Conservation (phyloP, 441 rosid species). For the Kokia cookei region DNA sequence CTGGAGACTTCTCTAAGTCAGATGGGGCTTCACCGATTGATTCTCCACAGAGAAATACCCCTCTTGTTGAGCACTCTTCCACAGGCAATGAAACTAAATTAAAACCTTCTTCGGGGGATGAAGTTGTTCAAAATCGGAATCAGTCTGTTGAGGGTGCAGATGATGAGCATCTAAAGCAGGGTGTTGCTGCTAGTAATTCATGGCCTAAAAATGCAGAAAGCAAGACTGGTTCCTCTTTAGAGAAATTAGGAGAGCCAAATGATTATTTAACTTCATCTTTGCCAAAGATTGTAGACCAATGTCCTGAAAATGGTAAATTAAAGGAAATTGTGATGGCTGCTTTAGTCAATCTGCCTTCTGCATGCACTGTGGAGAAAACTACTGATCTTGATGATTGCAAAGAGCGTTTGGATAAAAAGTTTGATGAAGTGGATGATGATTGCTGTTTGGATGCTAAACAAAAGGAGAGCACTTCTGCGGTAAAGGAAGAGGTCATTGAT, state of each 20-base stretch:
- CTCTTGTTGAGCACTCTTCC: slow-evolving; percentile 30
- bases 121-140: slow-evolving; percentile 19
- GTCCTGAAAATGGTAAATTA: slow-evolving; percentile 32
- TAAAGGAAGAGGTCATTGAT: slow-evolving; percentile 22
- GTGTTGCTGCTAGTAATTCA: slow-evolving; percentile 13
- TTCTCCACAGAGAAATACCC: slow-evolving; percentile 43
- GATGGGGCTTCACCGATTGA: slow-evolving; percentile 45
- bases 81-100: slow-evolving; percentile 33
- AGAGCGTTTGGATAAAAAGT: slow-evolving; percentile 22
- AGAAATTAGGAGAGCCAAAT: slow-evolving; percentile 24
- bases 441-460: slow-evolving; percentile 16
- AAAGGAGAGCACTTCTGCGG: slow-evolving; percentile 12
- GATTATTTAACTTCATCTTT: slow-evolving; percentile 30
- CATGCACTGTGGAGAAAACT: slow-evolving; percentile 18
- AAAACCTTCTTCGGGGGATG: slow-evolving; percentile 26
- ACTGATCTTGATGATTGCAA: slow-evolving; percentile 19
- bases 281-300: slow-evolving; percentile 37
- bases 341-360: slow-evolving; percentile 13
- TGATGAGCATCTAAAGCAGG: slow-evolving; percentile 33
- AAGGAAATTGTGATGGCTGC: slow-evolving; percentile 20
- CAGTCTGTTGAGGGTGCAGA: slow-evolving; percentile 25
- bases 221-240: slow-evolving; percentile 18
- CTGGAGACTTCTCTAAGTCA: slow-evolving; percentile 81
- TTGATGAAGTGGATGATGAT: slow-evolving; percentile 19
- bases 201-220: slow-evolving; percentile 21